Base-by-base conservation (phyloP, 108 stramenopile genomes). In the Skeletonema menzelii region DNA sequence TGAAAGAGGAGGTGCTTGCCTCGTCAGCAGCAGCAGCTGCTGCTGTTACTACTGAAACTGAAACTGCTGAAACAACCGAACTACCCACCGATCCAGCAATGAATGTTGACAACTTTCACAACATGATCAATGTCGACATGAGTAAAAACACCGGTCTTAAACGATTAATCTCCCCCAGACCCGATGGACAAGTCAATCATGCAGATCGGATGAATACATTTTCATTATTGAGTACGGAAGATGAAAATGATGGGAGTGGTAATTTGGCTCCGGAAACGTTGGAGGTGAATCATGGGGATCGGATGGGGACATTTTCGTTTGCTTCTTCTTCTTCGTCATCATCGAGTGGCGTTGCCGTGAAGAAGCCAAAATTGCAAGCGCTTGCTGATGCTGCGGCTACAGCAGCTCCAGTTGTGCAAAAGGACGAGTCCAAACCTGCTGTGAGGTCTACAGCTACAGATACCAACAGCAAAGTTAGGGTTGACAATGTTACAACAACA, bases 301-400 rank as follows among this genome's bases (percentile, higher is more conserved):
- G 69, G 13, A 55, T 69, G 15, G 69, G 69, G n/a, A 69, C 69
- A 12, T 69, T 69, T 56, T 58, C 56, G 3, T 69, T 69, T 34
- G 69, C 69, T 1, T 69, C 67, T 1, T 56, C 56, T 20, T 28
- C 30, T 58, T 32, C 37, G n/a, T n/a, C n/a, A 13, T 56, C 31
- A 11, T 56, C 55, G 24, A 56, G 67, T 11, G 58, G 58, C 24
- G 34, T 34, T 56, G 58, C 56, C 35, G 22, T 0, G 13, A 53
- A 59, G 57, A 37, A 12, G 2, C 35, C 35, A 0, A 37, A 37
- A 10, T 37, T 37, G 35, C 35, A 37, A 37, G 11, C 11, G 35
- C 2, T 37, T 8, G 58, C 56, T 27, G 58, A 55, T 14, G 58
- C 35, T 42, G 69, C 69, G 5, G 40, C 24, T 42, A 37, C 69